Percentiles rank a stretch among this genome's conserved stretches.
phyloP scores from a whole-genome alignment of 805 yeast species.

The Nakazawaea holstii region DNA sequence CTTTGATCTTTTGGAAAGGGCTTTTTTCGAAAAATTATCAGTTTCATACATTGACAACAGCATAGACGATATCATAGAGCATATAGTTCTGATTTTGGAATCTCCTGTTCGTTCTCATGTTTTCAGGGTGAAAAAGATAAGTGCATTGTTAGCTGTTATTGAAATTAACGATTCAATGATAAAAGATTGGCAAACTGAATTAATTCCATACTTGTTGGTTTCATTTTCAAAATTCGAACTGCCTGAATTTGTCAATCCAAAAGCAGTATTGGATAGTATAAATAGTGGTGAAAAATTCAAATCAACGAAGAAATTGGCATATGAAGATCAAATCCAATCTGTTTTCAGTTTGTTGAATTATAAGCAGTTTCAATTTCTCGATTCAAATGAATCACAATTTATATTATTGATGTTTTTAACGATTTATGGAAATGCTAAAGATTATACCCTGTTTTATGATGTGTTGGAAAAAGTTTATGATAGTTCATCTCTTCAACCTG shows the following conservation, averaged over 20 bases:
- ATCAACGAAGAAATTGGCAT: background rate
- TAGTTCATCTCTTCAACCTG: background rate
- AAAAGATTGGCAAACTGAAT: slow-evolving; percentile 5
- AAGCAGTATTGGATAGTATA: background rate
- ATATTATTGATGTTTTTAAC: slow-evolving; percentile 7
- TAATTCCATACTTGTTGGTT: slow-evolving; percentile 2
- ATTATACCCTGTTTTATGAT: background rate
- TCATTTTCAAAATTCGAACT: background rate
- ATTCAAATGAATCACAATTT: background rate
- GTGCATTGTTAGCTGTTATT: background rate
- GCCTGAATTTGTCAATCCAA: slow-evolving; percentile 5
- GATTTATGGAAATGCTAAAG: slow-evolving; percentile 9
- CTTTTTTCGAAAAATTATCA: slow-evolving; percentile 21
- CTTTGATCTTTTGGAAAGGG: slow-evolving; percentile 21
- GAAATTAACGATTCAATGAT: background rate
- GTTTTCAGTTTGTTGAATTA: slow-evolving; percentile 1
- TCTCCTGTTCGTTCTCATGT: background rate
- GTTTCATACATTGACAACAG: slow-evolving; percentile 12
- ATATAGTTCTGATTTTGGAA: slow-evolving; percentile 30
- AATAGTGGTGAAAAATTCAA: background rate
- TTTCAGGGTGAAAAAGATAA: background rate
- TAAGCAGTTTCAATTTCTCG: background rate
- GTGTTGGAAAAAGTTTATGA: slow-evolving; percentile 1
- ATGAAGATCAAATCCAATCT: background rate
- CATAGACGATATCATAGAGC: slow-evolving; percentile 25